Base-by-base conservation (phyloP, 2,329 filamentous ascomycete species). In the Grosmannia huntii region DNA sequence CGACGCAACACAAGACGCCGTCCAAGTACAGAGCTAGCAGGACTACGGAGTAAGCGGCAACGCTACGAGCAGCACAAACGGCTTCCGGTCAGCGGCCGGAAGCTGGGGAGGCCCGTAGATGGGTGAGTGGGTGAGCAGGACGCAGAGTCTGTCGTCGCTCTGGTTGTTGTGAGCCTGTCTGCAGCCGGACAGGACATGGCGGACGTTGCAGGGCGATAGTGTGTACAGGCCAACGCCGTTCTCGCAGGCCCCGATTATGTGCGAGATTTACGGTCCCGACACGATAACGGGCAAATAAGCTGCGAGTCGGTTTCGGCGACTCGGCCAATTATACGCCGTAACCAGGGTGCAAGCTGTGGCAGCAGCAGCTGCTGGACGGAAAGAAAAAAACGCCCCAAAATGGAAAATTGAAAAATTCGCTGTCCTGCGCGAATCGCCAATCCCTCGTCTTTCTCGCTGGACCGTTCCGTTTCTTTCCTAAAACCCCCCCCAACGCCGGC, bases 321-420 rank as follows among this genome's bases (percentile, higher is more conserved):
- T 54, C 52, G 52, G 52, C 33, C 52, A 54, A 41, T 41, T 55
- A 41, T 31, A 55, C 53, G 53, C 53, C 53, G 53, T 55, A 38
- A 41, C 31, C 31, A 33, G 31, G 31, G 31, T 33, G 31, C 31
- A 9, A 41, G 44, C 44, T 48, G 27, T 28, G 31, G 31, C 31
- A 54, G 25, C 5, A 36, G 38, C 11, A 41, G 21, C 31, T 33
- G 9, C 31, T 33, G 31, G 31, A 10, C 9, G 31, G 31, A 33
- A 10, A 9, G 6, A 33, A 33, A 33, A 33, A 33, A 21, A n/a
- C n/a, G n/a, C n/a, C n/a, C n/a, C n/a, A n/a, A 48, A 23, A 25
- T 12, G 46, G 12, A 49, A 27, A 49, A 25, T 27, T 27, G 46
- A 48, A 55, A 55, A 55, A 33, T 55, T 38, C 53, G 33, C 41